These are phyloP conservation scores for Ilex aquifolium DNA, from an alignment of 257 asterid genomes.

Conservation along the genomic window DNA sequence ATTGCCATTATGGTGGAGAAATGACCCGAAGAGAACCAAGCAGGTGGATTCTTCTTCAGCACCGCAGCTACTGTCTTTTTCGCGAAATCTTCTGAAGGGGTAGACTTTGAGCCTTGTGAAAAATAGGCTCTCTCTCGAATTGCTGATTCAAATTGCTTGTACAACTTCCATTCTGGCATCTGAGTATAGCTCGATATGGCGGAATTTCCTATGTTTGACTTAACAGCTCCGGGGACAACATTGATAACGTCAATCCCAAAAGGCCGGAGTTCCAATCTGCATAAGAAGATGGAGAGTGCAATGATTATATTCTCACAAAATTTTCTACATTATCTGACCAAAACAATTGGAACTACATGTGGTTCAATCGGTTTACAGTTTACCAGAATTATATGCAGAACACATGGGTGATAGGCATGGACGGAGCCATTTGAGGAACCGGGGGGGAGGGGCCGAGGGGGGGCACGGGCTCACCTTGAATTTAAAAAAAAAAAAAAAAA, in stretches of 20 bases:
- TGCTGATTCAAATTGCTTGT: slow-evolving; percentile 59
- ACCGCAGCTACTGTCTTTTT: slow-evolving; percentile 65
- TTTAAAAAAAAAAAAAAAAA: too few species aligned
- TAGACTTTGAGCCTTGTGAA: slow-evolving; percentile 62
- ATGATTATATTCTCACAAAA: background rate
- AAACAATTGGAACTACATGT: too few species aligned
- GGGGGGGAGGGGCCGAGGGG: too few species aligned
- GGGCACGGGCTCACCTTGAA: too few species aligned
- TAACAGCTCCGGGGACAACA: slow-evolving; percentile 81
- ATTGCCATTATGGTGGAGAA: slow-evolving; percentile 45
- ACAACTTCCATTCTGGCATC: slow-evolving; percentile 93
- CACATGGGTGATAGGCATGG: too few species aligned
- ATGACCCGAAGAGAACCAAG: slow-evolving; percentile 74
- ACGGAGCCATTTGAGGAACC: too few species aligned
- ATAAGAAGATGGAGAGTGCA: background rate
- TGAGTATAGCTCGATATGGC: slow-evolving; percentile 40
- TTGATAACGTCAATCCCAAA: slow-evolving; percentile 63
- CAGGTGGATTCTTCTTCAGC: slow-evolving; percentile 58
- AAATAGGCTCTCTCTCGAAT: slow-evolving; percentile 58
- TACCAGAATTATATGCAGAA: too few species aligned
- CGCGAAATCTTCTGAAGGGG: slow-evolving; percentile 76
- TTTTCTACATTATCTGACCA: too few species aligned
- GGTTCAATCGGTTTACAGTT: too few species aligned
- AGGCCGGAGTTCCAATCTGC: slow-evolving; percentile 40
- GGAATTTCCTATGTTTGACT: slow-evolving; percentile 64